phyloP scores from a whole-genome alignment of 2,329 filamentous ascomycete species.

The Ustulina deusta region DNA sequence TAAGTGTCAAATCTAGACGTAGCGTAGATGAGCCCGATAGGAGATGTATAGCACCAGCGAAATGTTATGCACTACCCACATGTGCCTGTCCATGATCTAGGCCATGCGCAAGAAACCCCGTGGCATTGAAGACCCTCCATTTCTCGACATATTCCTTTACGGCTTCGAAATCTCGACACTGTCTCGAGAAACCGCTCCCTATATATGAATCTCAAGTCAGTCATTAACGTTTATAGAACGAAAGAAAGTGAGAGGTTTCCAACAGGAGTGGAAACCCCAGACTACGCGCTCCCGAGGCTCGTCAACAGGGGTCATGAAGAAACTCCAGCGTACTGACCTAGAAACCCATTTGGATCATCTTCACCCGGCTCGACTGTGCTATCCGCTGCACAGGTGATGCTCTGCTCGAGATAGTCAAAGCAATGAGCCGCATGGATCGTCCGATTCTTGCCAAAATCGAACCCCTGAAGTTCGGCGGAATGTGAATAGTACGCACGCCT shows the following conservation, averaged over 20 bases:
- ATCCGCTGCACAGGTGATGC: slow-evolving; percentile 31
- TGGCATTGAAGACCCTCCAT: slow-evolving; percentile 37
- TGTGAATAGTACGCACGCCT: slow-evolving; percentile 34
- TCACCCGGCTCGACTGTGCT: slow-evolving; percentile 33
- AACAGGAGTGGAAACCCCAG: not conserved
- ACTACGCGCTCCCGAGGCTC: not conserved
- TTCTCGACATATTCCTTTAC: slow-evolving; percentile 32
- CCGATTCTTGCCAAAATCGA: slow-evolving; percentile 37
- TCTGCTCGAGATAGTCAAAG: slow-evolving; percentile 38
- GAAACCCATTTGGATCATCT: slow-evolving; percentile 26
- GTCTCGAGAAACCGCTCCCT: slow-evolving; percentile 34
- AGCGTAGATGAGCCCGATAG: not conserved
- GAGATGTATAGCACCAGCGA: not conserved
- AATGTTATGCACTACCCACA: not conserved
- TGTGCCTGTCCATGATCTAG: slow-evolving; percentile 32
- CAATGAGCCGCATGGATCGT: slow-evolving; percentile 32
- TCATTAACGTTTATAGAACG: not conserved
- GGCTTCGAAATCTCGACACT: slow-evolving; percentile 30
- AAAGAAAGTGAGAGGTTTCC: not conserved
- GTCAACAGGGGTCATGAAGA: not conserved
- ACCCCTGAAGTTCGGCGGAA: slow-evolving; percentile 25
- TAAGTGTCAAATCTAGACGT: not conserved
- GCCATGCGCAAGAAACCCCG: slow-evolving; percentile 29
- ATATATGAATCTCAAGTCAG: not conserved
- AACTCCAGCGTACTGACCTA: slow-evolving; percentile 4